Evolutionary conservation across 805 yeast genomes (phyloP), one percentile per base, ranked within the genome.

Genomic region (Suhomyces xylopsoci): DNA sequence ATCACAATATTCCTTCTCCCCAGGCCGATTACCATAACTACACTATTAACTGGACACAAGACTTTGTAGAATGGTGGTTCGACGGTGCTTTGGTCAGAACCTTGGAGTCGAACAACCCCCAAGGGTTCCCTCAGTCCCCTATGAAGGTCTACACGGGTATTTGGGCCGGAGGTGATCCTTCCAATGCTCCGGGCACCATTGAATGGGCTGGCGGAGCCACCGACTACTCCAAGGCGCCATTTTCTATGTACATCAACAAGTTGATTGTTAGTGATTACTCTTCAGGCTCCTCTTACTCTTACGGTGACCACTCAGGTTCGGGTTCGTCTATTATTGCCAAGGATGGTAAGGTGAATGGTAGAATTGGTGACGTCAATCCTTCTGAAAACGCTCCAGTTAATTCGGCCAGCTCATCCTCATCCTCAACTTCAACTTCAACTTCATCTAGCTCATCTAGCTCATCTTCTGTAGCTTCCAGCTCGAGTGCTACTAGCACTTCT

Each of bases 271-370:
- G 63, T 24, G 83, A 79, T 58, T 80, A 80, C 61, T 78, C 82
- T n/a, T 64, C 78, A 5, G 83, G 83, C 7, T 51, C 66, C 3
- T 62, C 61, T 47, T 79, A 80, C 61, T 59, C 71, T 32, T 86
- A 85, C 63, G 62, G 73, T 50, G 88, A 80, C 60, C 65, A 72
- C 25, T 61, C 82, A 12, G 93, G 92, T 50, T 59, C 66, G 32
- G 84, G 86, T 84, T 64, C 73, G 47, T 83, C 88, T 7, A 85
- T 86, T 55, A 60, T 73, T 42, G 81, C 89, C 20, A 67, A 68
- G 32, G 79, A 72, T 64, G 91, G 91, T 57, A 63, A 70, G 49
- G 78, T 90, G 40, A 78, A 83, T 58, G 92, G 91, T 25, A 80
- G 89, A 68, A 60, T 66, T 42, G 65, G 62, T 0, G 63, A 74